Base-by-base conservation (phyloP, 2,329 filamentous ascomycete species). In the Clarireedia monteithiana region DNA sequence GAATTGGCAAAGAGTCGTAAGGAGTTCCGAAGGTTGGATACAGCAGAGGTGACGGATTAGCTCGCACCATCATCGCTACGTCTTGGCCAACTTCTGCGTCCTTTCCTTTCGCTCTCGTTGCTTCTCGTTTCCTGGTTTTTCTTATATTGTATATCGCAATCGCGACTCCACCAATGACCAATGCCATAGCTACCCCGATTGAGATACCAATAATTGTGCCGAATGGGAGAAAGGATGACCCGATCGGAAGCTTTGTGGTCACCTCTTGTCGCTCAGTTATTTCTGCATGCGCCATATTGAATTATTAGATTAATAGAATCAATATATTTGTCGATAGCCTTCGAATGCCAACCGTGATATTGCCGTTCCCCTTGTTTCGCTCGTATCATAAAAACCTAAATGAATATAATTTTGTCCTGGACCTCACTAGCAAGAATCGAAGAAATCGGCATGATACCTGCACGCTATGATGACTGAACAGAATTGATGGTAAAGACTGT, bases 131-230 rank as follows among this genome's bases (percentile, higher is more conserved):
- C 3, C 24, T 44, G 40, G 38, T 30, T 17, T 49, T 42, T 14
- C 45, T 15, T 42, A 20, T 48, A 3, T 48, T 17, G 20, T 39
- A 49, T 27, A 36, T 40, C n/a, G 39, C n/a, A 9, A 45, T 44
- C 17, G 10, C 27, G 15, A 54, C 17, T 4, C 52, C 52, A 40
- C 48, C 4, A 6, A 49, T 17, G 5, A 49, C 30, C 9, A 54
- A 49, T 10, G 20, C 34, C 2, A 54, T 27, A 12, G 44, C n/a
- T 6, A 34, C 17, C 2, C 52, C 52, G 27, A 54, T 54, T 3
- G 30, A 30, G 6, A 54, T 54, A 23, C 52, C 52, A 49, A 54
- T 40, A 12, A 54, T 42, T 5, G 30, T 45, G 6, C 45, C 52
- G 4, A 49, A 6, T 2, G 52, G 17, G 5, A 54, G 12, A n/a